Conservation (phyloP, 1,284 basidiomycete genomes). For the Phellinidium pouzarii region DNA sequence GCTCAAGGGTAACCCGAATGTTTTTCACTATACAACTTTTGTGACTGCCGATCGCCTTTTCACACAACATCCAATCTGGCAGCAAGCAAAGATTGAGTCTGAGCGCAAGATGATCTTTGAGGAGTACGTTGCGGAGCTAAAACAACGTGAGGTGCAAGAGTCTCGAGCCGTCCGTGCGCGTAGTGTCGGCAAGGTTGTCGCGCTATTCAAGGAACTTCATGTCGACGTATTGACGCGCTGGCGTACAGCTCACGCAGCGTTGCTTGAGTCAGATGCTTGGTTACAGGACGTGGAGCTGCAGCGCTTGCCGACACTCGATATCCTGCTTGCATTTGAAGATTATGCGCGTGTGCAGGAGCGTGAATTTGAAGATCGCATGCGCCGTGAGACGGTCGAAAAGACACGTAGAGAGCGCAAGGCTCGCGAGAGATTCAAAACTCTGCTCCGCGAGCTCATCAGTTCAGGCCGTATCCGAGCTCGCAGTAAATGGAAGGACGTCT, state of each 20-base stretch:
- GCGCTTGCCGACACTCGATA: conserved; percentile 80
- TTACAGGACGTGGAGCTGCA: conserved; percentile 66
- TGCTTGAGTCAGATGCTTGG: conserved; percentile 76
- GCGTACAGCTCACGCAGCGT: conserved; percentile 72
- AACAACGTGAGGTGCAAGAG: conserved; percentile 82
- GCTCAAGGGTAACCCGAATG: conserved; percentile 76
- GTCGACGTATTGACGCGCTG: conserved; percentile 88
- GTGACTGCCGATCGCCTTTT: conserved; percentile 80
- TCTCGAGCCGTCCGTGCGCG: conserved; percentile 65
- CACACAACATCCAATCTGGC: conserved; percentile 81
- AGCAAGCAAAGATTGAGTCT: conserved; percentile 73
- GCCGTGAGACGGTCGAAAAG: conserved; percentile 75
- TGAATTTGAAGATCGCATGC: conserved; percentile 81
- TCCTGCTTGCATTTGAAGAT: conserved; percentile 87
- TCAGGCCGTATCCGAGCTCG: conserved; percentile 70
- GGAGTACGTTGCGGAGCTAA: conserved; percentile 81
- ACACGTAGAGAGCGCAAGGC: conserved; percentile 79
- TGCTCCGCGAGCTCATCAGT: conserved; percentile 66
- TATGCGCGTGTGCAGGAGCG: conserved; percentile 82
- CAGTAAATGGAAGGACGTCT: conserved; percentile 88
- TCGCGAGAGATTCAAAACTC: conserved; percentile 77
- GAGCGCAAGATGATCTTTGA: conserved; percentile 84
- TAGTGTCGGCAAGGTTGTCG: conserved; percentile 72
- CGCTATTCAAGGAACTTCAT: conserved; percentile 74
- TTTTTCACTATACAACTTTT: conserved; percentile 87